phyloP scores from a whole-genome alignment of 164 flowering plant species.

The Saururus chinensis region DNA sequence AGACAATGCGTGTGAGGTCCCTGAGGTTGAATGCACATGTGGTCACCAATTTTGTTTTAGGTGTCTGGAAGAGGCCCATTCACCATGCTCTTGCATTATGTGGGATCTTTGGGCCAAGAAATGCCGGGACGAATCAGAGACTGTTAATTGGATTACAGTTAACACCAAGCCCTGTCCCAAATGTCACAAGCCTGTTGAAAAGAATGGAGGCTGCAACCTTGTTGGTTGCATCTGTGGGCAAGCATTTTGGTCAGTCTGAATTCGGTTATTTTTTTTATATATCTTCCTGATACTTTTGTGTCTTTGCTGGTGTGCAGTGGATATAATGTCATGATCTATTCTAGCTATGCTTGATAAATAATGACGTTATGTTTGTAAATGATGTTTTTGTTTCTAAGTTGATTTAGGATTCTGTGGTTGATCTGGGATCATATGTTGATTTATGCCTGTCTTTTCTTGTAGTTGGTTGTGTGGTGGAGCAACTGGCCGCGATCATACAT shows the following conservation, averaged over 20 bases:
- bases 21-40: slow-evolving; percentile 85
- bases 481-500: slow-evolving; percentile 43
- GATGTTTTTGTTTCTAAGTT: neutral
- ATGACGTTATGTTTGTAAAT: neutral
- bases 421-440: too few species aligned
- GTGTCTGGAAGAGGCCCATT: slow-evolving; percentile 71
- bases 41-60: slow-evolving; percentile 79
- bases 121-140: slow-evolving; percentile 72
- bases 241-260: slow-evolving; percentile 60
- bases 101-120: slow-evolving; percentile 87
- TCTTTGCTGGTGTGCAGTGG: neutral
- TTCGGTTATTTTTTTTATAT: neutral
- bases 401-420: neutral
- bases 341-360: neutral
- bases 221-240: slow-evolving; percentile 74
- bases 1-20: slow-evolving; percentile 61
- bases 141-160: slow-evolving; percentile 74
- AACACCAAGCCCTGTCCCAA: slow-evolving; percentile 83
- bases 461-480: slow-evolving; percentile 66
- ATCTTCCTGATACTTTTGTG: neutral
- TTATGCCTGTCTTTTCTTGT: slow-evolving; percentile 2
- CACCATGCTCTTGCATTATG: slow-evolving; percentile 94
- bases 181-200: slow-evolving; percentile 80
- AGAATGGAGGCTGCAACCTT: slow-evolving; percentile 84
- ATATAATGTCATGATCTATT: too few species aligned